Evolutionary conservation across 2,329 filamentous ascomycete genomes (phyloP).

Genomic region (Pseudonectria foliicola): DNA sequence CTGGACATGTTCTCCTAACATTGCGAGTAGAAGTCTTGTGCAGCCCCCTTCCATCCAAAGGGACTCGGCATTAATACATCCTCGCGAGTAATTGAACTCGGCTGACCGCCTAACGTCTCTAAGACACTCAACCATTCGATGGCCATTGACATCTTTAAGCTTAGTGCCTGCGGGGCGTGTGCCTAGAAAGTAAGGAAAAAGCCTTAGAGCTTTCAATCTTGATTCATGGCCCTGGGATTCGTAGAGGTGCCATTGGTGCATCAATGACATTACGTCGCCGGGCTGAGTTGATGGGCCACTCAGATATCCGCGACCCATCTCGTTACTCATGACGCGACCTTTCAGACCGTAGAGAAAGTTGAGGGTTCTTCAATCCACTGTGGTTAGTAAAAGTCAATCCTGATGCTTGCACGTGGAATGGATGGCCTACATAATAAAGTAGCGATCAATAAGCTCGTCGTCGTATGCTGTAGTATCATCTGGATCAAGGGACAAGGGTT

Average conservation of each 20-base stretch:
- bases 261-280: slow-evolving; percentile 3
- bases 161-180: neutral
- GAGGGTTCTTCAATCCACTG: slow-evolving; percentile 7
- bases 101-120: slow-evolving; percentile 4
- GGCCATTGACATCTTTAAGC: slow-evolving; percentile 7
- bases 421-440: slow-evolving; percentile 9
- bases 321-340: slow-evolving; percentile 11
- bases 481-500: neutral
- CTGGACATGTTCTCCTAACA: slow-evolving; percentile 10
- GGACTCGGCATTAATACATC: neutral
- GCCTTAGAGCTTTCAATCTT: slow-evolving; percentile 9
- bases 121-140: slow-evolving; percentile 4
- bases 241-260: slow-evolving; percentile 12
- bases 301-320: neutral
- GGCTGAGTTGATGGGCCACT: neutral
- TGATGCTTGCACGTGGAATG: accelerated
- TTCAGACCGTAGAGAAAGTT: slow-evolving; percentile 18
- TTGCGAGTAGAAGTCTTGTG: slow-evolving; percentile 8
- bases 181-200: slow-evolving; percentile 14
- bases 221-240: slow-evolving; percentile 5
- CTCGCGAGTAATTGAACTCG: neutral
- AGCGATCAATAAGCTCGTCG: slow-evolving; percentile 13
- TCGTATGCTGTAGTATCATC: slow-evolving; percentile 2
- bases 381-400: neutral
- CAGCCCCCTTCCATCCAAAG: slow-evolving; percentile 15